Conservation (phyloP, 2,329 filamentous ascomycete species). For the Aureobasidium sp. region DNA sequence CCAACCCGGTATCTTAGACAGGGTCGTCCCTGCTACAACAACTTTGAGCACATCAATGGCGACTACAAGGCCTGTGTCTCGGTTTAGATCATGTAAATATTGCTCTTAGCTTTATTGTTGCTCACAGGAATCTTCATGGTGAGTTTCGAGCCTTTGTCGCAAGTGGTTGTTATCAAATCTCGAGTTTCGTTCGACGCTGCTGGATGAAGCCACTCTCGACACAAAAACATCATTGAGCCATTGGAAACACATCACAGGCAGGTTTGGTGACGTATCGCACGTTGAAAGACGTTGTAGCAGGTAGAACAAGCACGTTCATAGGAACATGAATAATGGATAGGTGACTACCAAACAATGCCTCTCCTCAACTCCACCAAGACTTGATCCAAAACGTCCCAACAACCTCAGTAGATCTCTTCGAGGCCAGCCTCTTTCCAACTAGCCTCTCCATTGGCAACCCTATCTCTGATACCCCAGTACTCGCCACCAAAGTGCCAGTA, state of each 20-base stretch:
- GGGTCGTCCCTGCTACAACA: neutral
- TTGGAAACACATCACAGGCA: too few species aligned
- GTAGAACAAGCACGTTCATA: too few species aligned
- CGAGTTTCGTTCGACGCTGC: too few species aligned
- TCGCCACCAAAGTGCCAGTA: conserved; percentile 84
- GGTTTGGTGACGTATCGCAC: too few species aligned
- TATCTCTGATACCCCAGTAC: conserved; percentile 73
- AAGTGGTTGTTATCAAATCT: too few species aligned
- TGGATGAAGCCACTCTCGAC: too few species aligned
- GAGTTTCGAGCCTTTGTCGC: too few species aligned
- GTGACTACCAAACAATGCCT: too few species aligned
- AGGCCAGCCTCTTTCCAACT: conserved; percentile 54
- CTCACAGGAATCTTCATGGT: too few species aligned
- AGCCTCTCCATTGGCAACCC: conserved; percentile 52
- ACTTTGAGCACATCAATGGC: neutral
- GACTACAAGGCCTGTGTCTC: neutral
- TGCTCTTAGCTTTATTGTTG: neutral
- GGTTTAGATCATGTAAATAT: neutral
- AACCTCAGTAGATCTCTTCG: conserved; percentile 61
- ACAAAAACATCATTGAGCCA: too few species aligned
- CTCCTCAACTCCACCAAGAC: neutral
- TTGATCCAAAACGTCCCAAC: neutral
- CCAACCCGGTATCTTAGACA: neutral
- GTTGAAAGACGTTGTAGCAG: too few species aligned
- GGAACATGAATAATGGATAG: too few species aligned